Percentiles rank a stretch among this genome's conserved stretches.
Conservation (phyloP, 23 red algal species). For the Gracilaria domingensis region DNA sequence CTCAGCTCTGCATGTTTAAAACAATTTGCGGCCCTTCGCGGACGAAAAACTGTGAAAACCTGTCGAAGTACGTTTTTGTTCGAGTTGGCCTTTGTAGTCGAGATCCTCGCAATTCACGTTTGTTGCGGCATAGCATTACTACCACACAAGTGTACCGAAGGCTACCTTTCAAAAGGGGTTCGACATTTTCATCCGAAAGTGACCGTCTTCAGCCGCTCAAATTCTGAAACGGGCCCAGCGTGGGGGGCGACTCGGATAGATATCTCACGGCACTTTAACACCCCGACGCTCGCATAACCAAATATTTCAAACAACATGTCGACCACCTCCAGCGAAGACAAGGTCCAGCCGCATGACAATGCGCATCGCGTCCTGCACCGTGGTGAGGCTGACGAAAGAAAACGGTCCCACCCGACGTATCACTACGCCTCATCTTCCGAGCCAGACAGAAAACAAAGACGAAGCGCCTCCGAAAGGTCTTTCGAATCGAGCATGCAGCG, state of each 20-base stretch:
- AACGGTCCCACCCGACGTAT: slow-evolving; percentile 2
- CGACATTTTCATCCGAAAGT: neutral
- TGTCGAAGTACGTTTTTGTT: neutral
- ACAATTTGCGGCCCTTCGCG: neutral
- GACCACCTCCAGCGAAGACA: slow-evolving; percentile 32
- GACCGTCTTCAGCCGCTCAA: neutral
- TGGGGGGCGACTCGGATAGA: neutral
- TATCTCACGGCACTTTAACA: neutral
- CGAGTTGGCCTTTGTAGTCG: neutral
- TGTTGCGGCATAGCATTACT: too few species aligned
- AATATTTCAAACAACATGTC: slow-evolving; percentile 44
- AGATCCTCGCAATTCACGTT: too few species aligned
- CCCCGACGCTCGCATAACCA: neutral
- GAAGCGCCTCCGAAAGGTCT: slow-evolving; percentile 14
- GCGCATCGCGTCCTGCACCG: neutral
- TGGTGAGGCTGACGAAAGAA: neutral
- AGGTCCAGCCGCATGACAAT: slow-evolving; percentile 22
- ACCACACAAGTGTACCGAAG: neutral
- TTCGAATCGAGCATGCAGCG: slow-evolving; percentile 19
- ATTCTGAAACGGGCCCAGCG: slow-evolving; percentile 24
- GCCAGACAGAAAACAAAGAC: slow-evolving; percentile 3
- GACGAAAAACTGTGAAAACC: neutral
- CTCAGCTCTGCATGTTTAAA: neutral
- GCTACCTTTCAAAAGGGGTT: neutral
- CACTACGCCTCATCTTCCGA: slow-evolving; percentile 18